These are phyloP conservation scores for Maudiozyma saulgeensis DNA, from an alignment of 805 yeast species.

Conservation along the genomic window DNA sequence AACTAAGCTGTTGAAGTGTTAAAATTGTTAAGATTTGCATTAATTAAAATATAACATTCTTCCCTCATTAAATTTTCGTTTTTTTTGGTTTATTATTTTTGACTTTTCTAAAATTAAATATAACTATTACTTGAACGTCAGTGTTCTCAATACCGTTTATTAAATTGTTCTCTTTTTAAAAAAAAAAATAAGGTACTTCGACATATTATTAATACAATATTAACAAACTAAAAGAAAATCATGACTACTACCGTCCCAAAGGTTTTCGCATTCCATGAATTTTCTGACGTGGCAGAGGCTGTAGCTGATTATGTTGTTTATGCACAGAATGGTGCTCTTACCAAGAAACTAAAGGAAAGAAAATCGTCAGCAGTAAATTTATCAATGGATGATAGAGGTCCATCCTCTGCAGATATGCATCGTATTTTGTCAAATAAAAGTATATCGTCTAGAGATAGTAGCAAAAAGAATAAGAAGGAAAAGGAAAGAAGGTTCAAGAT, in stretches of 20 bases:
- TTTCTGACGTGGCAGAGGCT: constrained; percentile 87
- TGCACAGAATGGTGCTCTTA: constrained; percentile 59
- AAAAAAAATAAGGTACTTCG: too few relatives aligned
- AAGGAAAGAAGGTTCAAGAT: constrained; percentile 71
- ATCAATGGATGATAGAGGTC: constrained; percentile 1
- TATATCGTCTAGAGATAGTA: constrained; percentile 8
- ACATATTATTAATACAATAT: too few relatives aligned
- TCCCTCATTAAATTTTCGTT: too few relatives aligned
- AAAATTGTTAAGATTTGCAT: not conserved
- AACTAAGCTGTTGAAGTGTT: too few relatives aligned
- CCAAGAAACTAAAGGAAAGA: constrained; percentile 12
- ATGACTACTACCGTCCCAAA: constrained; percentile 94
- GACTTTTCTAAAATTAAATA: too few relatives aligned
- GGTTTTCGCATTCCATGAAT: constrained; percentile 85
- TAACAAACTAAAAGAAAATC: too few relatives aligned
- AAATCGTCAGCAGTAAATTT: constrained; percentile 16
- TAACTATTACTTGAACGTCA: too few relatives aligned
- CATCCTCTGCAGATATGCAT: constrained; percentile 10
- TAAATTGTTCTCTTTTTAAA: too few relatives aligned
- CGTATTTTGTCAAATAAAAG: constrained; percentile 17
- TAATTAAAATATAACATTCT: not conserved
- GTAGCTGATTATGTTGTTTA: constrained; percentile 90
- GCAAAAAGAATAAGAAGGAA: constrained; percentile 26
- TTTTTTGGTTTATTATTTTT: too few relatives aligned
- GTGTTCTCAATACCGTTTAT: too few relatives aligned